phyloP scores from a whole-genome alignment of 352 stramenopile genomes.

The Discostella stelligera region DNA sequence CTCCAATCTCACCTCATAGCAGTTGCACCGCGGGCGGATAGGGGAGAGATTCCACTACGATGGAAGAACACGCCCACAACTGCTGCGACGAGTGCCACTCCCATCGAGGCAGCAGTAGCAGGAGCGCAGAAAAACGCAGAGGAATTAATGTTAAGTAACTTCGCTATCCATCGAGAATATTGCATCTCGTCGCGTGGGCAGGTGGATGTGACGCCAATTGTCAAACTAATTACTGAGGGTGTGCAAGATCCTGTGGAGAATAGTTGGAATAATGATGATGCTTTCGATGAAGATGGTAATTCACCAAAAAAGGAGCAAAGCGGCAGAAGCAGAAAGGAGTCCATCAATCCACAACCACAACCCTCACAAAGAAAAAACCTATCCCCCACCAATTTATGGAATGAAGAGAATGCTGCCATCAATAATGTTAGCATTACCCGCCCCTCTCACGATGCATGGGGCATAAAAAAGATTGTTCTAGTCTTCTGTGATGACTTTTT shows the following conservation, averaged over 20 bases:
- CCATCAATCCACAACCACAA: neutral
- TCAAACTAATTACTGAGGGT: conserved; percentile 69
- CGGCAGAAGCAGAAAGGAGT: conserved; percentile 16
- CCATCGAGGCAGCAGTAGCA: too few species aligned
- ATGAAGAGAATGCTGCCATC: conserved; percentile 59
- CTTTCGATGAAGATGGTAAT: conserved; percentile 12
- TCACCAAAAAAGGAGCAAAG: conserved; percentile 5
- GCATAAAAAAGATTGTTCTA: conserved; percentile 97
- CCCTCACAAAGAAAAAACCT: conserved; percentile 21
- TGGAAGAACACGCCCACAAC: neutral
- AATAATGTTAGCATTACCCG: conserved; percentile 88
- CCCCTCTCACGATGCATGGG: conserved; percentile 95
- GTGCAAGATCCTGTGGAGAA: conserved; percentile 37
- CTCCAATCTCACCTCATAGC: neutral
- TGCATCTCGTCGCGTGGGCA: conserved; percentile 68
- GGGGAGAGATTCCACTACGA: conserved; percentile 3
- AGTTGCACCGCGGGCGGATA: neutral
- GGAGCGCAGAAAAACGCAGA: too few species aligned
- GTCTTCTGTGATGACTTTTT: conserved; percentile 99
- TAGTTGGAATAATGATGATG: neutral
- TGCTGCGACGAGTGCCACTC: too few species aligned
- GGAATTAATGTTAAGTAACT: too few species aligned
- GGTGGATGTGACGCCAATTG: conserved; percentile 61
- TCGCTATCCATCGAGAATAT: conserved; percentile 20
- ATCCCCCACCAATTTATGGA: conserved; percentile 64